phyloP scores from a whole-genome alignment of 805 yeast species.

The Wickerhamiella occidentalis region DNA sequence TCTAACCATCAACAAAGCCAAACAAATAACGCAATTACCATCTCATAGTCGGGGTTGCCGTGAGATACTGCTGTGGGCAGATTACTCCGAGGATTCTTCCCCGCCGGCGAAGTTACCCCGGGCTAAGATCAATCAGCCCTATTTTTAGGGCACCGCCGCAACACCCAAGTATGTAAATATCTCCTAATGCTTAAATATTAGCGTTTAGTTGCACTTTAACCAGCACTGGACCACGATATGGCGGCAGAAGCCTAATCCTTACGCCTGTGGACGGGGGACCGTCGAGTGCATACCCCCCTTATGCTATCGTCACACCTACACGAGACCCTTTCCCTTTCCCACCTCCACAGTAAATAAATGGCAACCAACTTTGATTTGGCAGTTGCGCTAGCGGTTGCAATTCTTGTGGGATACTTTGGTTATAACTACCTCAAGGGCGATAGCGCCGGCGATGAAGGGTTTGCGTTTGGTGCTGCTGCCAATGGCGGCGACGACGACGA shows the following conservation, averaged over 20 bases:
- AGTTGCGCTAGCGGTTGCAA: conserved; percentile 15
- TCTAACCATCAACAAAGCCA: too few species aligned
- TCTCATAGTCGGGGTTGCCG: too few species aligned
- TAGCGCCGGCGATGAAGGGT: conserved; percentile 13
- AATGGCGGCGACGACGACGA: conserved; percentile 6
- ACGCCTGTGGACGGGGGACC: too few species aligned
- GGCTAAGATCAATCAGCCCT: background rate
- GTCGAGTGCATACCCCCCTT: too few species aligned
- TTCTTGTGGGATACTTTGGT: conserved; percentile 16
- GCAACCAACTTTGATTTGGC: conserved; percentile 7
- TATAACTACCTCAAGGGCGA: conserved; percentile 16
- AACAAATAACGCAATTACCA: too few species aligned
- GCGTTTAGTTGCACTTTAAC: too few species aligned
- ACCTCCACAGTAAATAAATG: background rate
- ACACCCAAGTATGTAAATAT: background rate
- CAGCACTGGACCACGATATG: too few species aligned
- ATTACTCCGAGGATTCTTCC: background rate
- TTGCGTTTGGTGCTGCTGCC: conserved; percentile 5
- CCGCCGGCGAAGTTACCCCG: background rate
- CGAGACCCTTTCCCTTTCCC: background rate
- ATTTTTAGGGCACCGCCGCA: background rate
- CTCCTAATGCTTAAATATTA: too few species aligned
- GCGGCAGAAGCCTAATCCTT: too few species aligned
- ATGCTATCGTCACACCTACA: background rate
- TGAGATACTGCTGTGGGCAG: background rate